A percentile compares a stretch with the other conserved stretches of the same genome.
phyloP scores from a whole-genome alignment of 306 rosid genomes.

The Cyclanthera cordifolia region DNA sequence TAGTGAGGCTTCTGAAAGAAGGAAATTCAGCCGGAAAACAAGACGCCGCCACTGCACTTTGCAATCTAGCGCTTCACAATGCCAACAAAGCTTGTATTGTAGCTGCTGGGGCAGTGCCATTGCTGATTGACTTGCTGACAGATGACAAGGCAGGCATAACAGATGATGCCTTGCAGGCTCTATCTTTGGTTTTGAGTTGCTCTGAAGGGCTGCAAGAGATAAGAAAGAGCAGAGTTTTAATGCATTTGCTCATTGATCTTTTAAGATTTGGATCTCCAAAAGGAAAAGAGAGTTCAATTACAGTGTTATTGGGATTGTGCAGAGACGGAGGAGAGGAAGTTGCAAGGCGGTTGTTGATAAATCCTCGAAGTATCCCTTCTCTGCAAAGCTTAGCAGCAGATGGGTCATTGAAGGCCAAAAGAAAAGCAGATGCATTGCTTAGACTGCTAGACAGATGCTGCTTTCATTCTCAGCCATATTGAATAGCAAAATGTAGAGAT shows the following conservation, averaged over 20 bases:
- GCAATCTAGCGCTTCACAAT: constrained; percentile 57
- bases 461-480: constrained; percentile 45
- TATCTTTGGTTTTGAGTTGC: constrained; percentile 55
- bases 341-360: constrained; percentile 52
- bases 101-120: constrained; percentile 41
- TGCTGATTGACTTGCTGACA: constrained; percentile 54
- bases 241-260: constrained; percentile 72
- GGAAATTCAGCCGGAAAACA: constrained; percentile 66
- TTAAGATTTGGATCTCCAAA: constrained; percentile 74
- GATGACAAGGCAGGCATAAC: constrained; percentile 80
- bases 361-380: constrained; percentile 70
- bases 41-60: constrained; percentile 72
- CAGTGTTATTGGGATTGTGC: constrained; percentile 64
- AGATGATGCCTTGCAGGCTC: constrained; percentile 61
- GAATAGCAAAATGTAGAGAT: constrained; percentile 19
- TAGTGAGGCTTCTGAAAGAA: constrained; percentile 66
- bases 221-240: constrained; percentile 45
- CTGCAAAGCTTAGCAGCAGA: constrained; percentile 64
- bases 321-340: constrained; percentile 76
- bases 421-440: constrained; percentile 81
- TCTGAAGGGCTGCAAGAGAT: constrained; percentile 32
- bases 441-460: constrained; percentile 69
- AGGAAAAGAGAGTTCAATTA: constrained; percentile 74
- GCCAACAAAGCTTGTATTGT: constrained; percentile 57
- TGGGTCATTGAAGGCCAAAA: constrained; percentile 66